Percentiles rank a stretch among this genome's conserved stretches.
Conservation (phyloP, 176 grass and related monocot species). For the Carex kokanica region DNA sequence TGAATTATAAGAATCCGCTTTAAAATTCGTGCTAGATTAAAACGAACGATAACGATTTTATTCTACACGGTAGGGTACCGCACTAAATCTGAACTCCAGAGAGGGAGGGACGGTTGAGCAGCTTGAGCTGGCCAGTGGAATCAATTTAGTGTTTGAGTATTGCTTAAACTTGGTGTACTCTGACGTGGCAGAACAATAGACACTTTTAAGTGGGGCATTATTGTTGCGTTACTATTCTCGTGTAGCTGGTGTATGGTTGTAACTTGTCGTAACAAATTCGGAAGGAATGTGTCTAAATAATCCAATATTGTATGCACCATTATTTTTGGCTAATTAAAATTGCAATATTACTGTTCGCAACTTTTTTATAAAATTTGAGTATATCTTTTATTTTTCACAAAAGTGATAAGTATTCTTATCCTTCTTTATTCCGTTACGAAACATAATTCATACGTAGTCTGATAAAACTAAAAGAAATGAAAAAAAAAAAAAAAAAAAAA, state of each 20-base stretch:
- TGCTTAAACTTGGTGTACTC: neutral
- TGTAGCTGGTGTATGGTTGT: neutral
- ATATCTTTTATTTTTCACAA: too few species aligned
- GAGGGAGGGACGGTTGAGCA: too few species aligned
- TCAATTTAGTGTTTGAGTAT: neutral
- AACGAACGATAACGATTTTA: too few species aligned
- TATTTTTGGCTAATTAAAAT: too few species aligned
- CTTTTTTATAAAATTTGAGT: too few species aligned
- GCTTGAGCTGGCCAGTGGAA: neutral
- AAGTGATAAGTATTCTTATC: neutral
- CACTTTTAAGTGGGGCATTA: neutral
- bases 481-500: neutral
- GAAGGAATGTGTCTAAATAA: neutral
- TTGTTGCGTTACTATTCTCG: neutral
- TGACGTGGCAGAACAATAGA: neutral
- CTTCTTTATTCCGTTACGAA: neutral
- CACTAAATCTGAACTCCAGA: too few species aligned
- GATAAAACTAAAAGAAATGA: neutral
- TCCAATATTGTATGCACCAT: too few species aligned
- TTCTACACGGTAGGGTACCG: too few species aligned
- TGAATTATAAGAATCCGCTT: too few species aligned
- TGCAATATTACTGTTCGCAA: too few species aligned
- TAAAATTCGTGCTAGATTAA: too few species aligned
- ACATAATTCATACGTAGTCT: neutral
- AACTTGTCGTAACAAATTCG: neutral